Evolutionary conservation across 257 asterid genomes (phyloP).

Genomic region (Linaria vulgaris): DNA sequence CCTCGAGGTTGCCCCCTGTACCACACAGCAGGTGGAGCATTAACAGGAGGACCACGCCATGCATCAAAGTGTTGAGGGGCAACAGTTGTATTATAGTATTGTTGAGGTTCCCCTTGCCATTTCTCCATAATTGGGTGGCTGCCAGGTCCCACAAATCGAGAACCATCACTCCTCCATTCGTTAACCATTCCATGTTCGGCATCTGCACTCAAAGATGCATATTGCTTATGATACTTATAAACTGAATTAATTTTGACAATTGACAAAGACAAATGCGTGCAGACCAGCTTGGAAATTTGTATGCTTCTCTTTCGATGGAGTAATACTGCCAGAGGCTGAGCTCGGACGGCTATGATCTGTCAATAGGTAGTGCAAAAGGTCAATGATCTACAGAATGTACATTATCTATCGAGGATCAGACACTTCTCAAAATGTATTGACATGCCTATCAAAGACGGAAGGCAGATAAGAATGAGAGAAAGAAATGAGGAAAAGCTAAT

Average conservation of each 20-base stretch:
- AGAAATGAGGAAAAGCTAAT: neutral
- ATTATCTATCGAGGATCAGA: constrained; percentile 9
- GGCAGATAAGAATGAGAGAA: neutral
- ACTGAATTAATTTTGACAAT: constrained; percentile 14
- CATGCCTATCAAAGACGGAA: constrained; percentile 8
- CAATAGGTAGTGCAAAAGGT: constrained; percentile 23
- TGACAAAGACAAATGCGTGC: constrained; percentile 29
- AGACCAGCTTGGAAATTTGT: constrained; percentile 54
- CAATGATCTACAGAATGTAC: constrained; percentile 19
- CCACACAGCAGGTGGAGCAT: constrained; percentile 76
- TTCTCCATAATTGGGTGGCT: constrained; percentile 50
- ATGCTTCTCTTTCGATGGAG: constrained; percentile 41
- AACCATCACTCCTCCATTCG: constrained; percentile 60
- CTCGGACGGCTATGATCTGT: constrained; percentile 69
- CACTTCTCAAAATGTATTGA: constrained; percentile 6
- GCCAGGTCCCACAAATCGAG: constrained; percentile 54
- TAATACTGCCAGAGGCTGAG: constrained; percentile 64
- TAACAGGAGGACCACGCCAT: constrained; percentile 85
- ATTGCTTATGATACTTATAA: constrained; percentile 7
- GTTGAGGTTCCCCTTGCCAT: constrained; percentile 82
- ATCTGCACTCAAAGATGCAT: constrained; percentile 48
- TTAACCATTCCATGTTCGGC: constrained; percentile 43
- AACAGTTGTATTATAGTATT: constrained; percentile 50
- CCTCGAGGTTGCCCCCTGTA: constrained; percentile 79
- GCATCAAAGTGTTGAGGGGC: constrained; percentile 76